Base-by-base conservation (phyloP, 2,329 filamentous ascomycete genomes). In the Colletotrichum gigasporum region DNA sequence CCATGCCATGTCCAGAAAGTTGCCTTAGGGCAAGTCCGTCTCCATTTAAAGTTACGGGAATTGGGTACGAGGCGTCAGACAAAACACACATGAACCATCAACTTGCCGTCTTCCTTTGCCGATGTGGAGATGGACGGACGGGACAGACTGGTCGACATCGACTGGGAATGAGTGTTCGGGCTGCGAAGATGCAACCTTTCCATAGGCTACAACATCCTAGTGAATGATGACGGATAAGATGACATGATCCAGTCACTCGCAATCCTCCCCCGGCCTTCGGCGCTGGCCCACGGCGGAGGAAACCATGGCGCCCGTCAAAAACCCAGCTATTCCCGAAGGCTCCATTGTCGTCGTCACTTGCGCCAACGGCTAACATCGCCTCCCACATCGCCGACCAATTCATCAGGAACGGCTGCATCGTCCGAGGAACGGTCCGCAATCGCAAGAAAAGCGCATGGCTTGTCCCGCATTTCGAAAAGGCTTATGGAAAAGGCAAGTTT, bases 391-490 rank as follows among this genome's bases (percentile, higher is more conserved):
- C 75, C 3, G 73, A 78, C 45, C 73, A 80, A 44, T 69, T 80
- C 14, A 74, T 83, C 0, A 50, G 67, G 1, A 68, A 68, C 0
- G 81, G 81, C 12, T 83, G 79, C 59, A 72, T 72, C 6, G 82
- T 85, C n/a, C 79, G 80, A 12, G 82, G 81, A 2, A 81, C 80
- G 3, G 77, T 78, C 11, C 80, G 82, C 0, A 69, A 73, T 48
- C 37, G 65, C 0, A 67, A 71, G 4, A 80, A 76, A 62, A 72
- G 69, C 20, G 56, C 71, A 0, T 80, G 78, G 75, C 45, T 78
- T 7, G 61, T 52, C 1, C 58, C 69, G 0, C 39, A 53, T n/a
- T 76, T 77, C 14, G 73, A 74, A 5, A 69, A 75, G 16, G 69
- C 72, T 10, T 75, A 77, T 58, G 76, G 74, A 0, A 30, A 57